Conservation (phyloP, 352 stramenopile genomes). For the Peronospora destructor region DNA sequence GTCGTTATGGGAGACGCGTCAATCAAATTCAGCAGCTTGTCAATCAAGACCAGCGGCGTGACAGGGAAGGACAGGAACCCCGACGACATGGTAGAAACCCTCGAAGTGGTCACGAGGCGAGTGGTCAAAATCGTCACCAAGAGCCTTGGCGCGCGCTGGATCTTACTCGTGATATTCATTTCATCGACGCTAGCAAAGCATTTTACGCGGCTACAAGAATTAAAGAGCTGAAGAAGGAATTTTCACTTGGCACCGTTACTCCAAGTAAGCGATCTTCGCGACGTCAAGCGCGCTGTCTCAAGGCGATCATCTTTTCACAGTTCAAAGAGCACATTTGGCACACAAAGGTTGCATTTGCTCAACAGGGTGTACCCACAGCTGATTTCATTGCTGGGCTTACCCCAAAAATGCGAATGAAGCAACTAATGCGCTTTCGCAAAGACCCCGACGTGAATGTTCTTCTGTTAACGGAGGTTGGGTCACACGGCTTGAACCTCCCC, state of each 20-base stretch:
- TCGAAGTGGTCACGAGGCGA: constrained; percentile 13
- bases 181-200: constrained; percentile 63
- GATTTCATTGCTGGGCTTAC: constrained; percentile 58
- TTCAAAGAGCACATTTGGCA: constrained; percentile 79
- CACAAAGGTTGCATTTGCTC: constrained; percentile 59
- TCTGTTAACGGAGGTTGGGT: constrained; percentile 91
- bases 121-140: constrained; percentile 17
- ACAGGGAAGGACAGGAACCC: constrained; percentile 10
- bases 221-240: constrained; percentile 56
- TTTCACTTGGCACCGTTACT: constrained; percentile 18
- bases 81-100: constrained; percentile 14
- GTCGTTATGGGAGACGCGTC: constrained; percentile 12
- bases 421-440: constrained; percentile 48
- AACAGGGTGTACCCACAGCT: constrained; percentile 52
- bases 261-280: constrained; percentile 4
- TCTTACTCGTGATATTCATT: constrained; percentile 33
- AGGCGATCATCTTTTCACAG: constrained; percentile 81
- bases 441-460: constrained; percentile 85
- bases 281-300: constrained; percentile 35
- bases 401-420: constrained; percentile 39
- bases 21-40: constrained; percentile 28
- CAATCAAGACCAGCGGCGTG: constrained; percentile 18
- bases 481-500: constrained; percentile 93
- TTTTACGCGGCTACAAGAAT: constrained; percentile 64
- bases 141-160: constrained; percentile 30